These are phyloP conservation scores for Lophiotrema nucula DNA, from an alignment of 495 filamentous ascomycete species.

Conservation along the genomic window DNA sequence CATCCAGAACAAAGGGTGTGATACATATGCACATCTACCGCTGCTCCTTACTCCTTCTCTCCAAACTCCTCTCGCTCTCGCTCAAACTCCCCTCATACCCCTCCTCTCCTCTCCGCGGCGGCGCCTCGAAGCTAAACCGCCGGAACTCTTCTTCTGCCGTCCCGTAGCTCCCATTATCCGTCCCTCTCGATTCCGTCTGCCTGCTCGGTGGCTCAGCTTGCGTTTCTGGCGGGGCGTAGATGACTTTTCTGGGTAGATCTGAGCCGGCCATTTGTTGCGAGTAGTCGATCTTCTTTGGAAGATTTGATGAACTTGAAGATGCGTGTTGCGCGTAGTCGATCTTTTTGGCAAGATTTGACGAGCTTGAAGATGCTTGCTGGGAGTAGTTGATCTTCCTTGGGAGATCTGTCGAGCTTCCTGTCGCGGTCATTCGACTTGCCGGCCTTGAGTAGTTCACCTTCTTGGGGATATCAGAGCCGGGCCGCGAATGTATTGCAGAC, in stretches of 20 bases:
- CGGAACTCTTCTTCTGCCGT: constrained; percentile 11
- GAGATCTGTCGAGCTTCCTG: not conserved
- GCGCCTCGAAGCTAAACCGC: constrained; percentile 18
- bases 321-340: not conserved
- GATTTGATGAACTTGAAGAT: not conserved
- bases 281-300: constrained; percentile 4
- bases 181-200: not conserved
- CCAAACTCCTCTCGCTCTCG: not conserved
- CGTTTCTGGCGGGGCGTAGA: not conserved
- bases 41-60: constrained; percentile 8
- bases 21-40: too few species aligned
- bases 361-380: not conserved
- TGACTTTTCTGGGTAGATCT: not conserved
- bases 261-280: not conserved
- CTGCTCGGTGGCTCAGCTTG: not conserved
- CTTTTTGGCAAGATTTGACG: not conserved
- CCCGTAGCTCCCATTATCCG: not conserved
- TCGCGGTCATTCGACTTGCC: not conserved
- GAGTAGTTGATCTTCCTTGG: constrained; percentile 1
- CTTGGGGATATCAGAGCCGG: not conserved
- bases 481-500: too few species aligned
- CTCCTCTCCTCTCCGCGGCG: constrained; percentile 5
- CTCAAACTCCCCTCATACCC: constrained; percentile 1
- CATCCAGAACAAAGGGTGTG: too few species aligned
- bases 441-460: not conserved